Base-by-base conservation (phyloP, 2,329 filamentous ascomycete species). In the Pseudodiploospora longispora region DNA sequence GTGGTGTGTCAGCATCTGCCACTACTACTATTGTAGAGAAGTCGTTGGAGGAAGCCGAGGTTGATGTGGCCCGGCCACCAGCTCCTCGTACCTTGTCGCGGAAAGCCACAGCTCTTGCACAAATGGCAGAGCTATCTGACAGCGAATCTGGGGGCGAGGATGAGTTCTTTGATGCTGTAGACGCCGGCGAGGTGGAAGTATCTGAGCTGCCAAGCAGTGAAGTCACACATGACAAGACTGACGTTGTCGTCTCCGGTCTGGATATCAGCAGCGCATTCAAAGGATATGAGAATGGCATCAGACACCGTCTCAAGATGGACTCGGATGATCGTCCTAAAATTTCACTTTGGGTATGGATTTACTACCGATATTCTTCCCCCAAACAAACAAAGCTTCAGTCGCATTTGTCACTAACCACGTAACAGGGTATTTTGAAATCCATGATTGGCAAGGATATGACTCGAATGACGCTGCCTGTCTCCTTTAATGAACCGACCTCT, bases 361-460 rank as follows among this genome's bases (percentile, higher is more conserved):
- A 9, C 6, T n/a, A 31, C 27, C 10, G 30, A 33, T 27, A 33
- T 10, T 10, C 34, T 40, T 4, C n/a, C 4, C 7, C 9, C 28
- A 36, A n/a, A 37, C 19, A 30, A 5, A 27, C 10, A 10, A 31
- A 8, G 10, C 10, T 29, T 6, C 27, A 6, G 29, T 3, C 12
- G 8, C 33, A 33, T 5, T 36, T 27, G 8, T 38, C 40, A 33
- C 59, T 63, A 50, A 64, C 50, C 35, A 7, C 10, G 30, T 33
- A 38, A 29, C 52, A 96, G 90, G 85, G 85, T 53, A 96, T 98
- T 55, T 71, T 98, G 51, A 98, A 97, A 70, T 97, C 91, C 27
- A 97, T 98, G 93, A 95, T 98, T 65, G 93, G 93, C 51, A 97
- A 98, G 64, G 93, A 98, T 60, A 97, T 98, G 93, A 97, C 93